These are phyloP conservation scores for Mycena metata DNA, from an alignment of 768 basidiomycete genomes.

Conservation along the genomic window DNA sequence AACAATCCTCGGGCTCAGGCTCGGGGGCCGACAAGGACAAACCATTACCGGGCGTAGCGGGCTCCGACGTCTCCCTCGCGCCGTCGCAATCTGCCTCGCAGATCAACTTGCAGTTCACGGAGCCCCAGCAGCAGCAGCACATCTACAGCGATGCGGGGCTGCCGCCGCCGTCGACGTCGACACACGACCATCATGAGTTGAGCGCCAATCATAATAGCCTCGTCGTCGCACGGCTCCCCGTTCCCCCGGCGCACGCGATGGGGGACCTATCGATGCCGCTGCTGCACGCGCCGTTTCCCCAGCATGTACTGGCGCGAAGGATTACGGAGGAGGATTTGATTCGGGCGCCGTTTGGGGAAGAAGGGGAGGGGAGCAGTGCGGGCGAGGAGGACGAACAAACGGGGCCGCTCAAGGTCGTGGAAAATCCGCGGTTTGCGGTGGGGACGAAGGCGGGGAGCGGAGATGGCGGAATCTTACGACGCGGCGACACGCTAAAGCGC, in stretches of 20 bases:
- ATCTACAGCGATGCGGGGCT: slow-evolving; percentile 37
- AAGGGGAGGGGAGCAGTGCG: slow-evolving; percentile 50
- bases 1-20: slow-evolving; percentile 4
- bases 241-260: slow-evolving; percentile 70
- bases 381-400: slow-evolving; percentile 49
- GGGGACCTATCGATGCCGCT: slow-evolving; percentile 50
- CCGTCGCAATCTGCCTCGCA: slow-evolving; percentile 87
- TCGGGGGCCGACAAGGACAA: slow-evolving; percentile 30
- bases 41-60: slow-evolving; percentile 46
- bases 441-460: slow-evolving; percentile 13
- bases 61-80: slow-evolving; percentile 70
- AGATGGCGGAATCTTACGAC: neutral
- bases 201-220: slow-evolving; percentile 40
- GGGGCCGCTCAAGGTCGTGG: slow-evolving; percentile 60
- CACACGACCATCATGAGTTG: slow-evolving; percentile 5
- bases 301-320: slow-evolving; percentile 46
- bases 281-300: slow-evolving; percentile 13
- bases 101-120: slow-evolving; percentile 45
- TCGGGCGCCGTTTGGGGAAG: slow-evolving; percentile 29
- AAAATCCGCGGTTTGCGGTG: slow-evolving; percentile 65
- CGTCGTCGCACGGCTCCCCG: neutral
- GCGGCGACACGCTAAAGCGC: slow-evolving; percentile 33
- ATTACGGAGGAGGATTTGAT: slow-evolving; percentile 52
- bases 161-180: slow-evolving; percentile 33
- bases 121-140: slow-evolving; percentile 38